These are phyloP conservation scores for Eragrostis nindensis DNA, from an alignment of 176 grass and related monocot genomes.

Conservation along the genomic window DNA sequence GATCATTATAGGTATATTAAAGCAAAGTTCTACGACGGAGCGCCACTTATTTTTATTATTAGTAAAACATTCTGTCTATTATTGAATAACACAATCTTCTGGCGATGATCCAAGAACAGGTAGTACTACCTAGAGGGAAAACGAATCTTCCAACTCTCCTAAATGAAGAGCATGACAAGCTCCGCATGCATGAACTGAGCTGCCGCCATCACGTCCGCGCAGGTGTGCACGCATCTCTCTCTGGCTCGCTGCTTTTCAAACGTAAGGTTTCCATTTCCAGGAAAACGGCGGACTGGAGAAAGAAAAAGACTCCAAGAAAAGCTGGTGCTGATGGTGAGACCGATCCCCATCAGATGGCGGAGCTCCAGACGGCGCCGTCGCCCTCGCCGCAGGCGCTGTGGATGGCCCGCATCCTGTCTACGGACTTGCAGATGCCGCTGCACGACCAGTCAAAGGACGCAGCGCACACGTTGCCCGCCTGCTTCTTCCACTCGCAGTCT, in stretches of 20 bases:
- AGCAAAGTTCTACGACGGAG: too few relatives aligned
- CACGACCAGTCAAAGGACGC: conserved; percentile 68
- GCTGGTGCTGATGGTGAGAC: neutral
- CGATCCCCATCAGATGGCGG: conserved; percentile 23
- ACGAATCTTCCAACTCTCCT: neutral
- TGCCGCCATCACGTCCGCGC: neutral
- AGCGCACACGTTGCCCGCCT: conserved; percentile 58
- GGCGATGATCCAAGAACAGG: neutral
- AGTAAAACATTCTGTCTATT: too few relatives aligned
- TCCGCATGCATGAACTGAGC: neutral
- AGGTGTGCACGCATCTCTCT: neutral
- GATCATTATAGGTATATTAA: too few relatives aligned
- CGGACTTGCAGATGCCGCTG: conserved; percentile 64
- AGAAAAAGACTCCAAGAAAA: neutral
- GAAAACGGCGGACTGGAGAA: neutral
- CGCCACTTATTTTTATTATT: too few relatives aligned
- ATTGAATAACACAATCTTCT: neutral
- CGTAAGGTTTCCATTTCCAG: neutral
- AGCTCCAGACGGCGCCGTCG: conserved; percentile 42
- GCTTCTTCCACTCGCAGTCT: conserved; percentile 75
- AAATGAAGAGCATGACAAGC: neutral
- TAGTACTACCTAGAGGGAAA: neutral
- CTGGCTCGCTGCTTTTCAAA: neutral
- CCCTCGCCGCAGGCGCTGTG: conserved; percentile 62
- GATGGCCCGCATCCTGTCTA: conserved; percentile 64